Evolutionary conservation across 163 green algal genomes (phyloP), one percentile per base, ranked within the genome.

Genomic region (Scenedesmus sp.): DNA sequence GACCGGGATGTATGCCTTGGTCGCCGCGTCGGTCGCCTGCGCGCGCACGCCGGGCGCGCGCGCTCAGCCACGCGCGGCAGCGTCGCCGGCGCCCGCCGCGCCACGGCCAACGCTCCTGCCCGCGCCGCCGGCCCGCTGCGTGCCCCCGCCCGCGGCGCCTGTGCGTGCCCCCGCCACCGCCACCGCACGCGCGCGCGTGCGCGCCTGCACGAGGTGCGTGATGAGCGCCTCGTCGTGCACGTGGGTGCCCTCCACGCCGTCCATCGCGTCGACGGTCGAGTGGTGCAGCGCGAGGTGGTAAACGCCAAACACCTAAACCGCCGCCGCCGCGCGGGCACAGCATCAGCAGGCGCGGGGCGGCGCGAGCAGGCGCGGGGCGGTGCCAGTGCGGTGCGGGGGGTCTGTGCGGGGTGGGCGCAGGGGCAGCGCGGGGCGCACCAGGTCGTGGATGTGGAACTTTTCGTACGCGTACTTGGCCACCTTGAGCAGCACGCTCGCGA

Each of bases 231-330:
- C n/a, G 39, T 75, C 63, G 13, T 36, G 14, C 20, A 82, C 75
- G 2, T 22, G 15, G 7, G 17, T 42, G 18, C 75, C 75, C 51
- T 75, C 53, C 29, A 82, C 53, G 17, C 33, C 24, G 24, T 82
- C 75, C 34, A 75, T 26, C 15, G 48, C 75, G 34, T 82, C 50
- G 24, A 60, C 36, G 3, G 62, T 70, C 36, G 50, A 11, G 34
- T 82, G 75, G 51, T 82, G 75, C 42, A 63, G 71, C 0, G 75
- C 75, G 34, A 82, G 48, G 63, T 69, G 53, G 75, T 82, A 82
- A 1, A 82, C 75, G 6, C 75, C 75, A 82, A 82, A 82, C 39
- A 72, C 29, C 44, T n/a, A n/a, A n/a, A n/a, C n/a, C n/a, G n/a
- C n/a, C n/a, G n/a, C n/a, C n/a, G n/a, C n/a, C n/a, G n/a, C n/a